Conservation (phyloP, 768 basidiomycete genomes). For the Fomitopsis serialis region DNA sequence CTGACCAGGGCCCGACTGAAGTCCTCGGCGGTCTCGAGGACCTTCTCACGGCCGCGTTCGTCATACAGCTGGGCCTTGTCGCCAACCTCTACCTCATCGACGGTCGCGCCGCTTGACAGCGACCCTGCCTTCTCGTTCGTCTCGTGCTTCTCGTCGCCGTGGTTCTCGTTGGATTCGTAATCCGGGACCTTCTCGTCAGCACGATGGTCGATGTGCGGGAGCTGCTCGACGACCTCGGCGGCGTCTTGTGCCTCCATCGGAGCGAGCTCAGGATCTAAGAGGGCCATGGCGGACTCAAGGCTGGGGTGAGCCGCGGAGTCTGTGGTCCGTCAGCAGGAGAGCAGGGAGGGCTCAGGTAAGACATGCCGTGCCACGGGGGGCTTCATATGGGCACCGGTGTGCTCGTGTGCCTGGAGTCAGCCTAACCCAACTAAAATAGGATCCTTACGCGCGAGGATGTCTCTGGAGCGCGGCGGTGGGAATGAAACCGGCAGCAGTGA, state of each 20-base stretch:
- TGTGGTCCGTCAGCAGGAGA: not conserved
- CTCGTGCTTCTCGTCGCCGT: not conserved
- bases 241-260: not conserved
- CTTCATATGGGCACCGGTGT: not conserved
- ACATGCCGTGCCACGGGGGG: not conserved
- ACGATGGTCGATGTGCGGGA: not conserved
- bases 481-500: not conserved
- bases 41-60: not conserved
- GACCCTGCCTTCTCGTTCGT: not conserved
- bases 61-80: not conserved
- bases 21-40: constrained; percentile 3
- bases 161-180: not conserved
- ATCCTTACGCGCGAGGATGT: not conserved
- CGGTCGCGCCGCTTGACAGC: not conserved
- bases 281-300: not conserved
- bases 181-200: not conserved
- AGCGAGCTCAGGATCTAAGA: constrained; percentile 1
- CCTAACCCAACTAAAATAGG: not conserved
- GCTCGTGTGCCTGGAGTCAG: not conserved
- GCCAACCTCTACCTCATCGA: not conserved
- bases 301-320: not conserved
- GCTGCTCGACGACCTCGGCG: not conserved
- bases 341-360: not conserved
- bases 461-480: not conserved
- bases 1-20: constrained; percentile 1